Base-by-base conservation (phyloP, 129 eudicot species). In the Flaveria linearis region DNA sequence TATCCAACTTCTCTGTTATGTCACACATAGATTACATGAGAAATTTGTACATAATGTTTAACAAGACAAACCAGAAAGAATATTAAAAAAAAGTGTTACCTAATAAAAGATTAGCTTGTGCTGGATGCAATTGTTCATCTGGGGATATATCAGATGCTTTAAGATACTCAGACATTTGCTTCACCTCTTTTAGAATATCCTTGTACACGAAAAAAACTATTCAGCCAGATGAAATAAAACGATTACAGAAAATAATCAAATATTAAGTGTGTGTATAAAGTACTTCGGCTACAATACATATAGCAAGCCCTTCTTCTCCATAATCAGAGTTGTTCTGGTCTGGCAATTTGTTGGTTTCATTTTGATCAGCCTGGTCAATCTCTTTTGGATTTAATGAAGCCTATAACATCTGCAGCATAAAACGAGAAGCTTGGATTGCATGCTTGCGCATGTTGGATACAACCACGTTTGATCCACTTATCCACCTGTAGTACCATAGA, bases 401-500 rank as follows among this genome's bases (percentile, higher is more conserved):
- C 74, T 91, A 94, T 82, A 95, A 77, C 99, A 95, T 89, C 78
- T 91, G 94, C 80, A 95, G 73, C 96, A 95, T 91, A 82, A 95
- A 95, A 17, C 90, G 97, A 61, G 99, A 95, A 53, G 94, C 97
- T 79, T 89, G 99, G 70, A 80, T 84, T 55, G 97, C 99, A 80
- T 89, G 94, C 80, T 87, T 95, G 47, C 99, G 93, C 90, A 85
- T 80, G 82, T 82, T 89, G 30, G 99, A 89, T 60, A 91, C 85
- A 84, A 84, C 72, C 42, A 75, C 51, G 13, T 85, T 4, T 65
- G 92, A 86, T 30, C 88, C 88, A 57, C 89, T 79, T n/a, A 86
- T 30, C 88, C 88, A 57, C 89, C 81, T 18, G 79, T 52, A 71
- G 80, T 91, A 25, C 97, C 97, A 25, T 87, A 67, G 80, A 95